phyloP scores from a whole-genome alignment of 108 stramenopile genomes.

The Conticribra guillardii region DNA sequence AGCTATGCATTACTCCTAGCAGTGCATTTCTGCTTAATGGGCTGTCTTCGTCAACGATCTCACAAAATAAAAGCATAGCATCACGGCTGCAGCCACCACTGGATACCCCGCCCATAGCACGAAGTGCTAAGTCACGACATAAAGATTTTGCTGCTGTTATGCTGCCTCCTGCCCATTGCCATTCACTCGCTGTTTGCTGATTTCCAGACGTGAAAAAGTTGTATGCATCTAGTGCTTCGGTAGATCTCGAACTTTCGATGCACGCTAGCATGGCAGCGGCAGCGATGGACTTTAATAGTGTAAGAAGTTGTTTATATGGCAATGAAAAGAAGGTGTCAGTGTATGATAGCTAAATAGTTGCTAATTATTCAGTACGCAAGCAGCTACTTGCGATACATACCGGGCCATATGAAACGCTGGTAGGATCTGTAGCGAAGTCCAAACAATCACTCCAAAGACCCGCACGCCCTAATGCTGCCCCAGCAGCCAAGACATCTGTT shows the following conservation, averaged over 20 bases:
- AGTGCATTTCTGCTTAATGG: constrained; percentile 65
- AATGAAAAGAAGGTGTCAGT: too few relatives aligned
- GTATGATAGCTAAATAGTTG: too few relatives aligned
- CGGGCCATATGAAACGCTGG: constrained; percentile 37
- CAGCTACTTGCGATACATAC: constrained; percentile 19
- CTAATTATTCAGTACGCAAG: too few relatives aligned
- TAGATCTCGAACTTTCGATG: constrained; percentile 45
- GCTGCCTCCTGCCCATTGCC: constrained; percentile 79
- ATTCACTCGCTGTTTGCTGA: constrained; percentile 46
- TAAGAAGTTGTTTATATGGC: neutral
- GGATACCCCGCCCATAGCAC: constrained; percentile 49
- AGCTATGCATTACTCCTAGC: constrained; percentile 57
- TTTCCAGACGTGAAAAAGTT: constrained; percentile 37
- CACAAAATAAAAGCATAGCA: constrained; percentile 57
- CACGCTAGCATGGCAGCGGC: constrained; percentile 76
- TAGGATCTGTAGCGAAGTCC: constrained; percentile 54
- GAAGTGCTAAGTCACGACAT: constrained; percentile 69
- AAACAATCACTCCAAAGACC: constrained; percentile 68
- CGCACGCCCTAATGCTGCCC: constrained; percentile 76
- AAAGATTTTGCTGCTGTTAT: constrained; percentile 59
- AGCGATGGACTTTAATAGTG: constrained; percentile 38
- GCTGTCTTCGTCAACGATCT: constrained; percentile 52
- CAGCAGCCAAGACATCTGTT: constrained; percentile 84
- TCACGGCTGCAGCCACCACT: constrained; percentile 24
- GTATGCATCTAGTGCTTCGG: constrained; percentile 58